phyloP scores from a whole-genome alignment of 257 asterid genomes.

The Paulownia fortunei region DNA sequence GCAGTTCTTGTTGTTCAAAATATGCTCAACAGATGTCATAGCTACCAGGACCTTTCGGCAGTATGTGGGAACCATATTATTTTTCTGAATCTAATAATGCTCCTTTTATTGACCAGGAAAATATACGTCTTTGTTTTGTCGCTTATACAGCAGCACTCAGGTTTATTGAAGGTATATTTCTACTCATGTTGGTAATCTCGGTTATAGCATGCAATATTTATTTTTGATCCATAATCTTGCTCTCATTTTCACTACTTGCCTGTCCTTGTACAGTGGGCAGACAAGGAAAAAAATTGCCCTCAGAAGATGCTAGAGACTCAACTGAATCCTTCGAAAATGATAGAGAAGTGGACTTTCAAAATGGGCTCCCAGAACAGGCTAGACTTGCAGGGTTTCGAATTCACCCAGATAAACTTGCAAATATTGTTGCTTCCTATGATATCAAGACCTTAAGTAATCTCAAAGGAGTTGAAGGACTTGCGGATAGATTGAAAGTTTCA shows the following conservation, averaged over 20 bases:
- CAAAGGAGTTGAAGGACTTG: constrained; percentile 82
- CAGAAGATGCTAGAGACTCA: constrained; percentile 22
- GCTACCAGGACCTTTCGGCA: not conserved
- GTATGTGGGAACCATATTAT: not conserved
- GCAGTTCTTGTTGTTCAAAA: not conserved
- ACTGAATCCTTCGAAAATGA: constrained; percentile 42
- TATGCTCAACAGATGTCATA: not conserved
- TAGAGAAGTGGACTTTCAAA: constrained; percentile 48
- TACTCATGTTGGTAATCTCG: constrained; percentile 23
- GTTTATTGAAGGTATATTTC: constrained; percentile 72
- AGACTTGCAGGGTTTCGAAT: constrained; percentile 65
- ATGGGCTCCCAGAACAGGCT: constrained; percentile 80
- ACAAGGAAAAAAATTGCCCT: constrained; percentile 32
- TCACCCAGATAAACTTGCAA: constrained; percentile 90
- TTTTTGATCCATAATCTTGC: constrained; percentile 7
- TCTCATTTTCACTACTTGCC: constrained; percentile 8
- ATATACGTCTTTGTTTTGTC: constrained; percentile 68
- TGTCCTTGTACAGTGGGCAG: constrained; percentile 49
- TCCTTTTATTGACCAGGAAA: constrained; percentile 62
- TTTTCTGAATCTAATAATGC: constrained; percentile 26
- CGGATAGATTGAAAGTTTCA: constrained; percentile 66
- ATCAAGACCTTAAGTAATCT: constrained; percentile 73
- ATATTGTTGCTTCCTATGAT: constrained; percentile 77
- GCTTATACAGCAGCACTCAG: constrained; percentile 87
- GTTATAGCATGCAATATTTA: constrained; percentile 7